Base-by-base conservation (phyloP, 2,329 filamentous ascomycete species). In the Microdochium nivale region DNA sequence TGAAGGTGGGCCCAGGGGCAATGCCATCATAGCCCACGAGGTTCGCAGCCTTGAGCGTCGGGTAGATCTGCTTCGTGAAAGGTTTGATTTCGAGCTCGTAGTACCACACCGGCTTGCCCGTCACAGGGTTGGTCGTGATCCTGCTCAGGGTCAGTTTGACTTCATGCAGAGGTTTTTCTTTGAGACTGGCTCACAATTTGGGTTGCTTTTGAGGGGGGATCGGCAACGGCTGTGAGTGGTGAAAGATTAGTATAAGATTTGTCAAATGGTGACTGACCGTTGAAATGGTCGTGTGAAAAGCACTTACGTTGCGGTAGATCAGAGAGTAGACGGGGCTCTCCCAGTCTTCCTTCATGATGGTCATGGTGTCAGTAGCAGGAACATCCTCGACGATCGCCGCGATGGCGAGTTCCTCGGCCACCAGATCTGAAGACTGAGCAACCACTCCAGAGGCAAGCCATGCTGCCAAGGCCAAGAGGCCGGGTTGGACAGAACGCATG, bases 11-110 rank as follows among this genome's bases (percentile, higher is more conserved):
- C 0, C 79, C 79, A 7, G 79, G 78, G 3, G 70, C 67, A 8
- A 75, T 71, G 14, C 78, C 79, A 66, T 81, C 74, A 55, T 81
- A 82, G 7, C 79, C 78, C 23, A 66, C 59, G 8, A 70, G 55
- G 5, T 56, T 60, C 1, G 67, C 57, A 5, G 59, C 53, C 0
- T 56, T 46, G 19, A 69, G 66, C 54, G 65, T 61, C 0, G 69
- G 70, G 30, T 67, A 73, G 2, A 73, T 56, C 50, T 67, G 62
- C 53, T 67, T 59, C 2, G 53, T 58, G 49, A 70, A 69, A 0
- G 61, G 54, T 19, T 57, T 56, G 53, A 69, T 65, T 32, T 64
- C 60, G 25, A 68, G 53, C 48, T 70, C 65, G 40, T 67, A 70
- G 57, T 70, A 72, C 50, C 60, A 58, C 25, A 70, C 67, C 9